Evolutionary conservation across 2,329 filamentous ascomycete genomes (phyloP).

Genomic region (Tolypocladium album): DNA sequence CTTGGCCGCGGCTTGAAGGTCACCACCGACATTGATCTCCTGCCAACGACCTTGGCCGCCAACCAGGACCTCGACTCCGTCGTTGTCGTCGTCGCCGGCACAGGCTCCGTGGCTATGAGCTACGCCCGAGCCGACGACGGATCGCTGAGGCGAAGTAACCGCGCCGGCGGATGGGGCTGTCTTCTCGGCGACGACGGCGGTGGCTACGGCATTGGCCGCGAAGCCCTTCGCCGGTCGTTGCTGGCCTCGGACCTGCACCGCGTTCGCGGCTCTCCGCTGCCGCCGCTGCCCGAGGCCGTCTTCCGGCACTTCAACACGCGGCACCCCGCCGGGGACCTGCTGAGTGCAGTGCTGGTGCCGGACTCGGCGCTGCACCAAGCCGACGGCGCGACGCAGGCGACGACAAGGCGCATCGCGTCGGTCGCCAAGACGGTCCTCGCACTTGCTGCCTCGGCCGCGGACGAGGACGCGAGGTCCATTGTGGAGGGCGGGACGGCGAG

Average conservation of each 20-base stretch:
- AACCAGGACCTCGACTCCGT: constrained; percentile 9
- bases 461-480: constrained; percentile 8
- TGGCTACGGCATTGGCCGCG: constrained; percentile 27
- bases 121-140: constrained; percentile 14
- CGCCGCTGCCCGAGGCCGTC: constrained; percentile 6
- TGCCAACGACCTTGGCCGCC: constrained; percentile 15
- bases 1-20: constrained; percentile 13
- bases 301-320: constrained; percentile 5
- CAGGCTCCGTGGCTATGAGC: constrained; percentile 29
- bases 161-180: constrained; percentile 31
- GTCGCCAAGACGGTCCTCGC: constrained; percentile 9
- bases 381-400: constrained; percentile 1
- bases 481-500: constrained; percentile 7
- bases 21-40: constrained; percentile 28
- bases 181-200: constrained; percentile 31
- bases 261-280: not conserved
- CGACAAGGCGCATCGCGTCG: constrained; percentile 8
- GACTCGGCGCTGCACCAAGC: not conserved
- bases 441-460: constrained; percentile 4
- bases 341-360: constrained; percentile 10
- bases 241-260: constrained; percentile 14
- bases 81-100: constrained; percentile 29
- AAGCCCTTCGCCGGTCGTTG: constrained; percentile 22
- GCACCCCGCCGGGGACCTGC: constrained; percentile 5
- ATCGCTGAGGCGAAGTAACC: constrained; percentile 15